phyloP scores from a whole-genome alignment of 176 grass and related monocot genomes.

The Eragrostis curvula region DNA sequence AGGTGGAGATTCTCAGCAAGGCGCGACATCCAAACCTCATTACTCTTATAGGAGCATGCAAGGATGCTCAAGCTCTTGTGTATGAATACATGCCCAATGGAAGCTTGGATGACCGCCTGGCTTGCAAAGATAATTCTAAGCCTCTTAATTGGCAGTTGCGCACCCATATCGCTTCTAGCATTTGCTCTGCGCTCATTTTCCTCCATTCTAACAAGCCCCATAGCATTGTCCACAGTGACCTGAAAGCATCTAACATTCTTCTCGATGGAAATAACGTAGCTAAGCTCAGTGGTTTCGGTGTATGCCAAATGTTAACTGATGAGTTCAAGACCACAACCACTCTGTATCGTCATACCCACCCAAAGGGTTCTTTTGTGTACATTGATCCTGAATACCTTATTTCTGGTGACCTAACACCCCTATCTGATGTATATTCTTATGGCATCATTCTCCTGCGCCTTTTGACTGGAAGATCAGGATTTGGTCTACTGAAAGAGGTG shows the following conservation, averaged over 20 bases:
- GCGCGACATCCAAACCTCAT: slow-evolving; percentile 76
- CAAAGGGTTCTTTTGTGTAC: slow-evolving; percentile 76
- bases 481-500: slow-evolving; percentile 68
- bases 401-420: slow-evolving; percentile 66
- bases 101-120: slow-evolving; percentile 71
- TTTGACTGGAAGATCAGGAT: slow-evolving; percentile 64
- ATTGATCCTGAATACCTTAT: slow-evolving; percentile 83
- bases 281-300: slow-evolving; percentile 73
- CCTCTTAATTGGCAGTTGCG: slow-evolving; percentile 66
- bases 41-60: slow-evolving; percentile 73
- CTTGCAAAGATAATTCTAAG: slow-evolving; percentile 61
- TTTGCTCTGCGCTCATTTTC: slow-evolving; percentile 69
- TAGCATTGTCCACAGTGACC: slow-evolving; percentile 68
- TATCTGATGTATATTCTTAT: slow-evolving; percentile 78
- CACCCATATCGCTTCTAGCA: slow-evolving; percentile 53
- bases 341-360: slow-evolving; percentile 72
- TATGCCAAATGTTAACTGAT: slow-evolving; percentile 52
- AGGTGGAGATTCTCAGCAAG: slow-evolving; percentile 69
- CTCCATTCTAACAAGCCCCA: slow-evolving; percentile 66
- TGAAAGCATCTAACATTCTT: slow-evolving; percentile 81
- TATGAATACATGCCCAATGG: slow-evolving; percentile 76
- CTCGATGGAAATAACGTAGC: slow-evolving; percentile 67
- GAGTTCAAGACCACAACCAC: slow-evolving; percentile 67
- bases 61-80: slow-evolving; percentile 61
- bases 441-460: slow-evolving; percentile 73